Evolutionary conservation across 148 eudicot species (phyloP).

Genomic region (Diospyros lotus): DNA sequence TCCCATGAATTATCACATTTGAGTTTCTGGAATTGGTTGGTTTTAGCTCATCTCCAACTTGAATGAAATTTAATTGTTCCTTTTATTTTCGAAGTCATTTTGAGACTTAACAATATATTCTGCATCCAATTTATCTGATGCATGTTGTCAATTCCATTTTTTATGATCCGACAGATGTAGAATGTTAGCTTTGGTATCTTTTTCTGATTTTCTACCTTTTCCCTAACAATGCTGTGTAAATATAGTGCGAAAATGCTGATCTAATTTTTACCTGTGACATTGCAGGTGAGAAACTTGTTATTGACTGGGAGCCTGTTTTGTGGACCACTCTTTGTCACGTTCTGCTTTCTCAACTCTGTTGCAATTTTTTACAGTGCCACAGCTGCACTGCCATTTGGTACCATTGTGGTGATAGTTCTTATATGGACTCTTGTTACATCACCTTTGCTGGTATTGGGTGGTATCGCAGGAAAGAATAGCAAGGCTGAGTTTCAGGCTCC

Average conservation of each 20-base stretch:
- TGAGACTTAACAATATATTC: not conserved
- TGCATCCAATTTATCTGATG: not conserved
- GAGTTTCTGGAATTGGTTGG: too few relatives aligned
- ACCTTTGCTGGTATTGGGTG: conserved; percentile 46
- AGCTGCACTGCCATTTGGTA: conserved; percentile 46
- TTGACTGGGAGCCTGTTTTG: conserved; percentile 41
- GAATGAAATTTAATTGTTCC: not conserved
- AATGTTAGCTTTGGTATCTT: not conserved
- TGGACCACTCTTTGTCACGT: conserved; percentile 32
- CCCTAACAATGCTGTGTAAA: too few relatives aligned
- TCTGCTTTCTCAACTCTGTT: conserved; percentile 36
- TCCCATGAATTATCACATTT: too few relatives aligned
- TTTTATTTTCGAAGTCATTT: not conserved
- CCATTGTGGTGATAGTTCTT: conserved; percentile 39
- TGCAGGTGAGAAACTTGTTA: conserved; percentile 39
- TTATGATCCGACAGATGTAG: not conserved
- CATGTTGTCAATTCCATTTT: not conserved
- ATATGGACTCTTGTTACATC: conserved; percentile 40
- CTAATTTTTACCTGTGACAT: conserved; percentile 1
- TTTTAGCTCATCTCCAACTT: not conserved
- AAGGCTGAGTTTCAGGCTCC: conserved; percentile 49
- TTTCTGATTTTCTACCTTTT: not conserved
- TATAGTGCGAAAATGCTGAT: conserved; percentile 1
- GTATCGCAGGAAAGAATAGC: conserved; percentile 1
- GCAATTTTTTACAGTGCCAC: conserved; percentile 40